These are phyloP conservation scores for Apiotrichum sp. DNA, from an alignment of 1,284 basidiomycete genomes.

Conservation along the genomic window DNA sequence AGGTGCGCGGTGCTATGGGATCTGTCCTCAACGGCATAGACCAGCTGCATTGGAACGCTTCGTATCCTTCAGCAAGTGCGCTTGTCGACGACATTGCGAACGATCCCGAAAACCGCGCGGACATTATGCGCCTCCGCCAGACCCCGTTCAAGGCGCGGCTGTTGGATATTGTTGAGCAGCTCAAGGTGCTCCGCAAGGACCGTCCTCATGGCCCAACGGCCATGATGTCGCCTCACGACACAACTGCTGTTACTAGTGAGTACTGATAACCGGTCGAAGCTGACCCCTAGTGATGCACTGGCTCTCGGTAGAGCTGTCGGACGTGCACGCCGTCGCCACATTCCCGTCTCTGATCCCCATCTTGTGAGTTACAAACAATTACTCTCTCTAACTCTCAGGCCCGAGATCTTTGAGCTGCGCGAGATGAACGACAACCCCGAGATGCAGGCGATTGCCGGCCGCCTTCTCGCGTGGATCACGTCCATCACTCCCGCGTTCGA, in stretches of 20 bases:
- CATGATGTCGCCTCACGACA: conserved; percentile 80
- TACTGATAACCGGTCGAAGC: no score
- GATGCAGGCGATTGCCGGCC: conserved; percentile 44
- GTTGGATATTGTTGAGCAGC: conserved; percentile 53
- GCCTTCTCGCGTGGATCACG: conserved; percentile 48
- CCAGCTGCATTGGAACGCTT: conserved; percentile 65
- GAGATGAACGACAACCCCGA: conserved; percentile 48
- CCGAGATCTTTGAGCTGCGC: conserved; percentile 46
- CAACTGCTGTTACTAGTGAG: conserved; percentile 55
- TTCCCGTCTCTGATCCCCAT: conserved; percentile 71
- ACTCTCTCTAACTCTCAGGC: conserved; percentile 19
- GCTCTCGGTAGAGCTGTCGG: conserved; percentile 65
- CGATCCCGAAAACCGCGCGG: conserved; percentile 53
- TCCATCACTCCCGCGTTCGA: conserved; percentile 49
- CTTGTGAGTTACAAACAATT: conserved; percentile 55
- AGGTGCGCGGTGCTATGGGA: conserved; percentile 68
- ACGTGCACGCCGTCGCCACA: conserved; percentile 63
- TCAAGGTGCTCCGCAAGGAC: conserved; percentile 64
- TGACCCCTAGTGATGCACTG: conserved; percentile 56
- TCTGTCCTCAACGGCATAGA: conserved; percentile 62
- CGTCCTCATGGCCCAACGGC: conserved; percentile 78
- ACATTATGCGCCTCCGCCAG: conserved; percentile 67
- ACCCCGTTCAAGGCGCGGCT: conserved; percentile 58
- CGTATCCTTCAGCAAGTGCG: conserved; percentile 60
- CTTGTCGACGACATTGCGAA: conserved; percentile 61